phyloP scores from a whole-genome alignment of 192 early-diverging fungal genomes.

The Backusella circina region DNA sequence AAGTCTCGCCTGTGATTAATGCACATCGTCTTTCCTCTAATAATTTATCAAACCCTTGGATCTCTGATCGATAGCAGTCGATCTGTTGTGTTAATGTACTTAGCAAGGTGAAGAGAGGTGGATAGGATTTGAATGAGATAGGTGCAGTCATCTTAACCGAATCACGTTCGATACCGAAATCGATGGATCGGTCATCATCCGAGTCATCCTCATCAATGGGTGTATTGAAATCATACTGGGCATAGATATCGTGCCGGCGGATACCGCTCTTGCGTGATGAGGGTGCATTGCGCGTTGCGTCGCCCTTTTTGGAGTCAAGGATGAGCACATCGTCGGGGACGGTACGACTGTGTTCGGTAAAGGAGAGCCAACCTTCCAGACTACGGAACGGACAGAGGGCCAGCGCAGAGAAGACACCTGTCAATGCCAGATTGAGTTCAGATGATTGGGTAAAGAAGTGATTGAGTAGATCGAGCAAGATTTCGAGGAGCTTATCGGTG shows the following conservation, averaged over 20 bases:
- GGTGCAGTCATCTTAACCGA: constrained; percentile 23
- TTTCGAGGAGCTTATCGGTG: constrained; percentile 64
- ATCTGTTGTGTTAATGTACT: constrained; percentile 62
- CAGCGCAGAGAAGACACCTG: constrained; percentile 84
- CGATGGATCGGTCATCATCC: constrained; percentile 40
- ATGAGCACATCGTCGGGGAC: constrained; percentile 34
- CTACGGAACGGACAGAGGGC: constrained; percentile 71
- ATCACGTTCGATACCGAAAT: constrained; percentile 29
- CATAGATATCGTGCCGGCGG: constrained; percentile 38
- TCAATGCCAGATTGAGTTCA: constrained; percentile 87
- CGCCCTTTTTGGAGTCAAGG: constrained; percentile 15
- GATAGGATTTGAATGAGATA: constrained; percentile 47
- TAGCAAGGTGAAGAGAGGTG: constrained; percentile 64
- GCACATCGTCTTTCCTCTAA: constrained; percentile 51
- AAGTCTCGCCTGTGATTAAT: constrained; percentile 43
- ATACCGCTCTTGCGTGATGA: constrained; percentile 9
- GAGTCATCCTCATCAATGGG: constrained; percentile 40
- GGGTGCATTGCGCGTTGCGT: neutral
- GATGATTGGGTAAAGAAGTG: constrained; percentile 86
- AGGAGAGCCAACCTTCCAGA: constrained; percentile 69
- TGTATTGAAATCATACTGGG: constrained; percentile 15
- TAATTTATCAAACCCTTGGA: constrained; percentile 56
- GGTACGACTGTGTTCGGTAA: constrained; percentile 43
- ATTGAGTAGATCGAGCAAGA: constrained; percentile 60
- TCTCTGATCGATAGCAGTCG: constrained; percentile 55